phyloP scores from a whole-genome alignment of 371 early-diverging fungal genomes.

The Mortierella polycephala region DNA sequence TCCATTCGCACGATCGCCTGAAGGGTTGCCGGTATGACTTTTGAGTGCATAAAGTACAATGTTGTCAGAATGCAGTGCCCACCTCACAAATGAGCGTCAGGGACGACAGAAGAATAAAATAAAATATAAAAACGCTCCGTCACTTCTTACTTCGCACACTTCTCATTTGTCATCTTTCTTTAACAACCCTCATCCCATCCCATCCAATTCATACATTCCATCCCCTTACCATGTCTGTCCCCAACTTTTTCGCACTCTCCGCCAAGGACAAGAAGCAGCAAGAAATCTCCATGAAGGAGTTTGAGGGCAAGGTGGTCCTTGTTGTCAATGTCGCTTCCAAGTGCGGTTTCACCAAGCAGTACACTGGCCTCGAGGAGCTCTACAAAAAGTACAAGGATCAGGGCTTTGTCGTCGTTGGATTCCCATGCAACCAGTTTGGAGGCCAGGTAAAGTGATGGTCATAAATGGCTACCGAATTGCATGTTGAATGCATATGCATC shows the following conservation, averaged over 20 bases:
- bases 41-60: not conserved
- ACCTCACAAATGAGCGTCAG: no score
- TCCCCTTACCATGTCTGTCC: slow-evolving; percentile 16
- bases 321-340: slow-evolving; percentile 97
- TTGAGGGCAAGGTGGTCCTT: slow-evolving; percentile 81
- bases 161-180: not conserved
- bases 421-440: slow-evolving; percentile 93
- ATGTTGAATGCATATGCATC: not conserved
- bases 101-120: not conserved
- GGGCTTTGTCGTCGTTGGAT: slow-evolving; percentile 81
- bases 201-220: not conserved
- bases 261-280: slow-evolving; percentile 63
- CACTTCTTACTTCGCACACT: not conserved
- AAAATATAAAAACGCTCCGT: not conserved
- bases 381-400: slow-evolving; percentile 83
- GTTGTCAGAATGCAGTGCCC: no score
- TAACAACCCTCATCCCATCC: not conserved
- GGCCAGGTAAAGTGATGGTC: slow-evolving; percentile 80
- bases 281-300: slow-evolving; percentile 61
- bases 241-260: slow-evolving; percentile 63
- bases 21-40: not conserved
- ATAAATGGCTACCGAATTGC: not conserved
- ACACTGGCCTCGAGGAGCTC: slow-evolving; percentile 83
- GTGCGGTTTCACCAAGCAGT: slow-evolving; percentile 95
- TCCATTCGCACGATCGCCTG: slow-evolving; percentile 18